These are phyloP conservation scores for Neoboletus magnificus DNA, from an alignment of 768 basidiomycete species.

Conservation along the genomic window DNA sequence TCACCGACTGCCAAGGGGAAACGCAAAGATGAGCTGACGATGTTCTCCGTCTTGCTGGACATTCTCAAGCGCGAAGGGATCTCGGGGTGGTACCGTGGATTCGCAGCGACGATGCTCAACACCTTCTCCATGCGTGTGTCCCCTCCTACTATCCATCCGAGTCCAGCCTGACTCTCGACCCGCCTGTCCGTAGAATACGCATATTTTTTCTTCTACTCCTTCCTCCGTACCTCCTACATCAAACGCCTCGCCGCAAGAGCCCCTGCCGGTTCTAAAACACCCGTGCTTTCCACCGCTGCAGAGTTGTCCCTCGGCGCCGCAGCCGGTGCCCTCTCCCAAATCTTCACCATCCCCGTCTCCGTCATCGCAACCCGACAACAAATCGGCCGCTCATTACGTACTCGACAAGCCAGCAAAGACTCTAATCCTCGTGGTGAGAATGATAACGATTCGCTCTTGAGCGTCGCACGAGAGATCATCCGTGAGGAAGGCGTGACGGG, in stretches of 20 bases:
- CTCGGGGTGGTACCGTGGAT: constrained; percentile 83
- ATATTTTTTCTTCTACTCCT: constrained; percentile 98
- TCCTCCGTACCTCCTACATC: constrained; percentile 81
- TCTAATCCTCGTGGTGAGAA: constrained; percentile 1
- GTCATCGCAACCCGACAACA: constrained; percentile 98
- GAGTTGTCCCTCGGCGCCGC: constrained; percentile 88
- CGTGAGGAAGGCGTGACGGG: constrained; percentile 84
- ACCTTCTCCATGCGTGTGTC: constrained; percentile 90
- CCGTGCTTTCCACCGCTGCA: constrained; percentile 65
- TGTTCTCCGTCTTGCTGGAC: constrained; percentile 61
- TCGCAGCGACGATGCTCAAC: constrained; percentile 95
- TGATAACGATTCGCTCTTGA: constrained; percentile 69
- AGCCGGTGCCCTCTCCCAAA: constrained; percentile 92
- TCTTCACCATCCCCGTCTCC: constrained; percentile 97
- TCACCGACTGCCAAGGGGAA: constrained; percentile 52
- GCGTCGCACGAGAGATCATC: constrained; percentile 82
- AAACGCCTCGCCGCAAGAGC: constrained; percentile 60
- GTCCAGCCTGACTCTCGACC: background rate
- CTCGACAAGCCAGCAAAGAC: background rate
- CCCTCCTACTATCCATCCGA: background rate
- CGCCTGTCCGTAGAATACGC: constrained; percentile 74
- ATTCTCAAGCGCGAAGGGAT: constrained; percentile 83
- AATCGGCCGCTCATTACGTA: constrained; percentile 50
- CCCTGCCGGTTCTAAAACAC: constrained; percentile 57
- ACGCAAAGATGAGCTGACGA: constrained; percentile 48